A percentile compares a stretch with the other conserved stretches of the same genome.
Conservation (phyloP, 2,329 filamentous ascomycete species). For the Chaetomium strumarium region DNA sequence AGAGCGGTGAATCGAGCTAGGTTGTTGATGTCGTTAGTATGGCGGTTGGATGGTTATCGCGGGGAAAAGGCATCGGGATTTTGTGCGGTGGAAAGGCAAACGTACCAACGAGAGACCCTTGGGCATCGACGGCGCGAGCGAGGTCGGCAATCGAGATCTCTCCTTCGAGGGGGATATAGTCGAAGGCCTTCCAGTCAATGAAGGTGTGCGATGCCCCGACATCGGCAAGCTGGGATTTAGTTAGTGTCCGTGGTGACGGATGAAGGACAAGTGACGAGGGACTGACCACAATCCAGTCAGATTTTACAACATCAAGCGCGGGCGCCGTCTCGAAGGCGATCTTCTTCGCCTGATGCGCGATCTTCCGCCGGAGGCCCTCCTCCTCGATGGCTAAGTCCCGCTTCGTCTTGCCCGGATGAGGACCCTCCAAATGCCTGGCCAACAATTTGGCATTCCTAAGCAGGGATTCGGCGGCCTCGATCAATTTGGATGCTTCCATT, state of each 20-base stretch:
- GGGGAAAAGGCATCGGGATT: not conserved
- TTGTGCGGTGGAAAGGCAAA: not conserved
- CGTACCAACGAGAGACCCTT: slow-evolving; percentile 23
- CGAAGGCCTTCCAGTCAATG: slow-evolving; percentile 27
- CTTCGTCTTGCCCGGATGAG: no score
- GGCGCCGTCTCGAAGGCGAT: slow-evolving; percentile 19
- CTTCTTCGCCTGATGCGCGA: slow-evolving; percentile 16
- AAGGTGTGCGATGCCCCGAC: slow-evolving; percentile 22
- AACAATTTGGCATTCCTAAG: slow-evolving; percentile 19
- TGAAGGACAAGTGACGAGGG: not conserved
- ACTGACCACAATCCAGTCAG: slow-evolving; percentile 21
- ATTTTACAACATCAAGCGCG: slow-evolving; percentile 17
- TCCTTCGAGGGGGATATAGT: slow-evolving; percentile 24
- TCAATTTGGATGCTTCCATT: no score
- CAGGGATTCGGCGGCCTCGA: no score
- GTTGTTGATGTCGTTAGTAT: not conserved
- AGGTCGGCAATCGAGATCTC: slow-evolving; percentile 24
- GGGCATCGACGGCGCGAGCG: slow-evolving; percentile 18
- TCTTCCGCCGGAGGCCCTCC: slow-evolving; percentile 3
- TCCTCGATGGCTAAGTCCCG: slow-evolving; percentile 3
- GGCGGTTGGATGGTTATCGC: not conserved
- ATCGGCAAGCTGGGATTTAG: slow-evolving; percentile 15
- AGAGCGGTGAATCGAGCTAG: slow-evolving; percentile 21
- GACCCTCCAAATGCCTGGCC: no score
- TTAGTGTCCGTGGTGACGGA: not conserved